phyloP scores from a whole-genome alignment of 2,329 filamentous ascomycete genomes.

The Trichoderma atrobrunneum region DNA sequence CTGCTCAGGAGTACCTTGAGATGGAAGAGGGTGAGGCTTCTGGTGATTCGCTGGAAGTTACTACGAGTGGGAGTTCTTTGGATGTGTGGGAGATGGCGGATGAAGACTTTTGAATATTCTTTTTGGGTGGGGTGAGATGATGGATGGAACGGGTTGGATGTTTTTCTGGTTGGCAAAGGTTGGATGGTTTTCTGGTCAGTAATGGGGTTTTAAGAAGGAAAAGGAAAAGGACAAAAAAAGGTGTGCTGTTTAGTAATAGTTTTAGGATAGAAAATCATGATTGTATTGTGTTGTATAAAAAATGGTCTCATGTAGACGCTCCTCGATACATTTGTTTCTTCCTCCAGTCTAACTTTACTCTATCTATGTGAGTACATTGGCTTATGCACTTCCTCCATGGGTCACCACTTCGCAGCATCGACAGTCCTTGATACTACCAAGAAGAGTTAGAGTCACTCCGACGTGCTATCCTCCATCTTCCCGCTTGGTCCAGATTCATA shows the following conservation, averaged over 20 bases:
- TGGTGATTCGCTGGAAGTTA: background rate
- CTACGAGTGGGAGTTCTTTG: background rate
- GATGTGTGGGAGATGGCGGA: background rate
- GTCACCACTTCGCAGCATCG: background rate
- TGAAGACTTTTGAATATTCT: background rate
- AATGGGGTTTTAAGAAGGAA: background rate
- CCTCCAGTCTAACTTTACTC: background rate
- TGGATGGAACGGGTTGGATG: background rate
- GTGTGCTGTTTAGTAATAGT: background rate
- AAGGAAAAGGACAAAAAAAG: background rate
- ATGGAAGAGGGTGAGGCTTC: background rate
- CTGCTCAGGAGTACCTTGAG: conserved; percentile 32
- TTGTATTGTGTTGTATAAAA: background rate
- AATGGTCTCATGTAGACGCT: background rate
- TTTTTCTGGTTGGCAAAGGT: background rate
- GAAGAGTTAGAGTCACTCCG: conserved; percentile 15
- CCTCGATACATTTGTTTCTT: background rate
- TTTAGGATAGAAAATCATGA: conserved; percentile 1
- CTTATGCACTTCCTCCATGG: background rate
- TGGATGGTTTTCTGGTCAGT: background rate
- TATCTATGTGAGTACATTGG: background rate
- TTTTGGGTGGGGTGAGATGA: background rate
- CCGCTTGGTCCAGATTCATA: conserved; percentile 38
- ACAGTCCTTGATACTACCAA: conserved; percentile 21
- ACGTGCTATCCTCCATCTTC: conserved; percentile 41